Conservation (phyloP, 768 basidiomycete genomes). For the Symmetrospora coprosmae region DNA sequence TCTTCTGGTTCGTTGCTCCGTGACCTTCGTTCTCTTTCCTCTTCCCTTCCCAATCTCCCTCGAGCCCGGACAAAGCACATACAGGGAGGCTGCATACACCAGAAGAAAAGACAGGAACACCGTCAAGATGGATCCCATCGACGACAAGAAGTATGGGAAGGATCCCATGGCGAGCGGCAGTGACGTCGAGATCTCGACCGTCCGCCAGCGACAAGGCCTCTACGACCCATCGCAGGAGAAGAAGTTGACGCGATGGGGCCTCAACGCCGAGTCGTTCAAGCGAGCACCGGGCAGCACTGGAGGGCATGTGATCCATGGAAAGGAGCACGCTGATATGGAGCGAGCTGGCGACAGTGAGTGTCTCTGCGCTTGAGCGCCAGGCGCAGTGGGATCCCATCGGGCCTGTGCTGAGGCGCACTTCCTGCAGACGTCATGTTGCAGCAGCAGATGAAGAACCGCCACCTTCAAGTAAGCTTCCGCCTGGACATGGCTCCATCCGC, state of each 20-base stretch:
- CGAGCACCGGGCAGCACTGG: conserved; percentile 36
- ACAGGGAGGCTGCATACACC: too few relatives aligned
- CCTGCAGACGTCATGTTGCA: conserved; percentile 27
- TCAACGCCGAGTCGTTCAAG: conserved; percentile 39
- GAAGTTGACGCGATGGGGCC: conserved; percentile 34
- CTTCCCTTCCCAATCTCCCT: too few relatives aligned
- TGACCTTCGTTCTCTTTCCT: too few relatives aligned
- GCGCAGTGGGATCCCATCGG: too few relatives aligned
- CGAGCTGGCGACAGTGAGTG: conserved; percentile 28
- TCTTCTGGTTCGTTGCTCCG: too few relatives aligned
- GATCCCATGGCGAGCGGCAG: not conserved
- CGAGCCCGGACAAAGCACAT: too few relatives aligned
- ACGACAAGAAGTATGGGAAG: not conserved
- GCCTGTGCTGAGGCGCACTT: too few relatives aligned
- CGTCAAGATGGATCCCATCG: not conserved
- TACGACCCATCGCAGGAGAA: conserved; percentile 38
- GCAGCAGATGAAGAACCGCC: conserved; percentile 20
- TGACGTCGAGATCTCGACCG: not conserved
- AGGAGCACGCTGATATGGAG: not conserved
- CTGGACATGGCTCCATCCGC: too few relatives aligned
- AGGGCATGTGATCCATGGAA: not conserved
- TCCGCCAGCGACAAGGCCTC: not conserved
- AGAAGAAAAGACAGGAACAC: too few relatives aligned
- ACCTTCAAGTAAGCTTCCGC: not conserved
- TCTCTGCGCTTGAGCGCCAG: too few relatives aligned